Conservation (phyloP, 345 rosid genomes). For the Rhizophora apiculata region DNA sequence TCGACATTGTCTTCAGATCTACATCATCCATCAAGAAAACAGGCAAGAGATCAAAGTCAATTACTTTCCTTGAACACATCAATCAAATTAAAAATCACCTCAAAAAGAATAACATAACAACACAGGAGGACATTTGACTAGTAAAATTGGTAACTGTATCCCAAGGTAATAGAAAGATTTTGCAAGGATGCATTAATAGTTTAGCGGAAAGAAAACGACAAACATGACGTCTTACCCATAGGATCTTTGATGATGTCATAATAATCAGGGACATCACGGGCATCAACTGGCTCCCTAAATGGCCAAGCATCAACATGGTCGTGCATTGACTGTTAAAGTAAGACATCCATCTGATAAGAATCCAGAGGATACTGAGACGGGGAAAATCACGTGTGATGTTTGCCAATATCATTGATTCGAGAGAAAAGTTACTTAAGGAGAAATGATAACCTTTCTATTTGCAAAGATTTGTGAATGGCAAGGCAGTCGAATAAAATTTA, state of each 20-base stretch:
- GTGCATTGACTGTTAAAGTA: slow-evolving; percentile 63
- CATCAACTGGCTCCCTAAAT: slow-evolving; percentile 93
- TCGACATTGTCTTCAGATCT: slow-evolving; percentile 91
- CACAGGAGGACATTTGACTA: too few species aligned
- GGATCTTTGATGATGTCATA: slow-evolving; percentile 98
- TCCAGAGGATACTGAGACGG: neutral
- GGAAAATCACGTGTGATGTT: neutral
- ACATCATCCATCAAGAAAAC: slow-evolving; percentile 18
- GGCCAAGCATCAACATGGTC: slow-evolving; percentile 99
- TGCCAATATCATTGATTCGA: neutral
- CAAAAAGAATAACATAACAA: too few species aligned
- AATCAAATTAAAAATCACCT: too few species aligned
- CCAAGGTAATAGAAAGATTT: neutral
- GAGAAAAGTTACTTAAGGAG: neutral
- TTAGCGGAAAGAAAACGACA: neutral
- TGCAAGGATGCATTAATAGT: too few species aligned
- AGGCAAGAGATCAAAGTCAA: neutral
- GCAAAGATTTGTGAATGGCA: too few species aligned
- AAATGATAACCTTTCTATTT: neutral
- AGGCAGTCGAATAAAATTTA: too few species aligned
- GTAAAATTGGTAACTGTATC: neutral
- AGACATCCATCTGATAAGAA: slow-evolving; percentile 5
- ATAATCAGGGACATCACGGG: slow-evolving; percentile 95
- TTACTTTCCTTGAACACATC: too few species aligned
- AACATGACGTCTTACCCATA: slow-evolving; percentile 59